Evolutionary conservation across 495 filamentous ascomycete species (phyloP), one percentile per base, ranked within the genome.

Genomic region (Parmelia sp.): DNA sequence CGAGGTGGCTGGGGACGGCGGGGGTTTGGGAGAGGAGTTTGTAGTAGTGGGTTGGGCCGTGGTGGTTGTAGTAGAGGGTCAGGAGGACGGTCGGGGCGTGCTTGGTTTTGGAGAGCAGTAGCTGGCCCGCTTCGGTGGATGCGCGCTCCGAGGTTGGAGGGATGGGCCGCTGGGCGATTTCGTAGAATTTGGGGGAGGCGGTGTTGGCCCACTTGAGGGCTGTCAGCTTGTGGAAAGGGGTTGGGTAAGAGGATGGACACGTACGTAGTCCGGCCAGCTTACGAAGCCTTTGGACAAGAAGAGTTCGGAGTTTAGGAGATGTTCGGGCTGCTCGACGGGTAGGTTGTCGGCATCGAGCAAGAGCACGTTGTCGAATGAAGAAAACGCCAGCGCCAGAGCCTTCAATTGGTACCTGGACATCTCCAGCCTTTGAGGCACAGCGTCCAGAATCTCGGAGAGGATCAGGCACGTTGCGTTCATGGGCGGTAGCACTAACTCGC

Each of bases 331-430:
- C 17, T 76, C 71, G 12, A 85, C 68, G 10, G 83, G 82, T 47
- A 87, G 79, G 61, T 74, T 77, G 66, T 87, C 84, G 40, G 81
- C 79, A 68, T 88, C 85, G 74, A 88, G 80, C 74, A 84, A 85
- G 31, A 88, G 77, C 4, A 88, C 74, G 58, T 83, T 73, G 68
- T 84, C 79, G 51, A 87, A 88, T 14, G 80, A 79, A 0, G 82
- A 86, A 68, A 86, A 83, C 1, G 86, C 74, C 8, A 87, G 76
- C 4, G 85, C 79, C 61, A 87, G 79, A n/a, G 77, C 72, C 71
- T 87, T 87, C 66, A 84, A 79, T 68, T 88, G 85, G 66, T 78
- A 87, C 60, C 78, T 74, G 65, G 71, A 74, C 60, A 80, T 77
- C 12, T 69, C 61, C 15, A 74, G 69, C 39, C 74, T 74, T 1